These are phyloP conservation scores for Alectoria sarmentosa DNA, from an alignment of 495 filamentous ascomycete species.

Conservation along the genomic window DNA sequence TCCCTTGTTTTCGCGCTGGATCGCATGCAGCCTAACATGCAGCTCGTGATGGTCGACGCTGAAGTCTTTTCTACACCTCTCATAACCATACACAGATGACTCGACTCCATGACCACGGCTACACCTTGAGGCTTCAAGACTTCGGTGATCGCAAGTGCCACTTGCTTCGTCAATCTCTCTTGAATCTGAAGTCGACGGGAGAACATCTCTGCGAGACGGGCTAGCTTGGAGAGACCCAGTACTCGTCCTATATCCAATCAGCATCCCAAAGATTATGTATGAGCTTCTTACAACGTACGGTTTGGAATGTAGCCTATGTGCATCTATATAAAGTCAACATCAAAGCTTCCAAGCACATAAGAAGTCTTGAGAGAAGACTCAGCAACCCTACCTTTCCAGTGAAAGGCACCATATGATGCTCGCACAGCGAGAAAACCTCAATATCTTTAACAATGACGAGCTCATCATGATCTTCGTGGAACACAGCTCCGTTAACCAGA, in stretches of 20 bases:
- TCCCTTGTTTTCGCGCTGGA: constrained; percentile 88
- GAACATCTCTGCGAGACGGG: constrained; percentile 96
- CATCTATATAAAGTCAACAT: constrained; percentile 51
- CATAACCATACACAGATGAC: constrained; percentile 99
- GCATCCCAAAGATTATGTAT: background rate
- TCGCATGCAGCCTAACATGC: constrained; percentile 90
- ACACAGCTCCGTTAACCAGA: constrained; percentile 90
- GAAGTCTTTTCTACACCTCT: constrained; percentile 85
- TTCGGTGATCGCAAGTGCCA: constrained; percentile 88
- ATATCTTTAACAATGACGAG: constrained; percentile 97
- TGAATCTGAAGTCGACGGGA: constrained; percentile 88
- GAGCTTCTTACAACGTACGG: constrained; percentile 27
- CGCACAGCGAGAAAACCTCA: constrained; percentile 90
- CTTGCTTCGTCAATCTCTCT: constrained; percentile 91
- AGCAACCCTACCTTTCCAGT: constrained; percentile 64
- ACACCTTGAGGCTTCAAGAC: constrained; percentile 91
- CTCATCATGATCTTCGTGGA: constrained; percentile 95
- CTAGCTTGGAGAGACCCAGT: constrained; percentile 91
- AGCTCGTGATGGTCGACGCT: constrained; percentile 85
- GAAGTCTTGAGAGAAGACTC: background rate
- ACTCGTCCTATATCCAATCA: constrained; percentile 70
- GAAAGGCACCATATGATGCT: constrained; percentile 97
- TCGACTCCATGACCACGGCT: constrained; percentile 94
- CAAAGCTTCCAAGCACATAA: background rate
- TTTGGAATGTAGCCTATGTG: constrained; percentile 97